Conservation (phyloP, 1,284 basidiomycete genomes). For the Microbotryum violaceum region DNA sequence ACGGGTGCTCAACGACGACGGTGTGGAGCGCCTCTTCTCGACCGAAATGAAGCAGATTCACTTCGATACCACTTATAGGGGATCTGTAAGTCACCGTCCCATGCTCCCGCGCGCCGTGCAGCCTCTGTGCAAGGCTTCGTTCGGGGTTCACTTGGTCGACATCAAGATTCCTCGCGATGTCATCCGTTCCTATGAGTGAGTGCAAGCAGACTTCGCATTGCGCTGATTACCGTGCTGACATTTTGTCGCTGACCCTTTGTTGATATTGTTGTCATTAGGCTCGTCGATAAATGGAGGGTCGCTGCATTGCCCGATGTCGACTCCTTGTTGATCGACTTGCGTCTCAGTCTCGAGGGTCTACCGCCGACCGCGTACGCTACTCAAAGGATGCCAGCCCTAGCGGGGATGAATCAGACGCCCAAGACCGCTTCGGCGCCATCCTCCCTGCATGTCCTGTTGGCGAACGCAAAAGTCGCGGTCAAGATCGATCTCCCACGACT, state of each 20-base stretch:
- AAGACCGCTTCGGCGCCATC: no score
- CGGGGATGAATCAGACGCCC: no score
- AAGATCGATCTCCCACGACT: conserved; percentile 16
- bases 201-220: not conserved
- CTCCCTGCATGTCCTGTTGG: not conserved
- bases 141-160: not conserved
- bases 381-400: no score
- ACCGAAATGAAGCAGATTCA: conserved; percentile 3
- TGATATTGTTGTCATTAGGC: not conserved
- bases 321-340: conserved; percentile 14
- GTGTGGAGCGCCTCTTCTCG: conserved; percentile 4
- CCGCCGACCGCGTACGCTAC: not conserved
- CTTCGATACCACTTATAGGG: not conserved
- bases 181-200: conserved; percentile 5
- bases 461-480: conserved; percentile 1
- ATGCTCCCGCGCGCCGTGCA: no score
- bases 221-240: no score
- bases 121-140: not conserved
- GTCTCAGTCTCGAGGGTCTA: conserved; percentile 10
- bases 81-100: no score
- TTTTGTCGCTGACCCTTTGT: not conserved
- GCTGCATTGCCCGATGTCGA: conserved; percentile 11
- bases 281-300: conserved; percentile 15
- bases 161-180: conserved; percentile 9
- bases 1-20: not conserved